Percentiles rank a stretch among this genome's conserved stretches.
Evolutionary conservation across 2,329 filamentous ascomycete species (phyloP).

Genomic region (Stagonosporopsis cucurbitacearum): DNA sequence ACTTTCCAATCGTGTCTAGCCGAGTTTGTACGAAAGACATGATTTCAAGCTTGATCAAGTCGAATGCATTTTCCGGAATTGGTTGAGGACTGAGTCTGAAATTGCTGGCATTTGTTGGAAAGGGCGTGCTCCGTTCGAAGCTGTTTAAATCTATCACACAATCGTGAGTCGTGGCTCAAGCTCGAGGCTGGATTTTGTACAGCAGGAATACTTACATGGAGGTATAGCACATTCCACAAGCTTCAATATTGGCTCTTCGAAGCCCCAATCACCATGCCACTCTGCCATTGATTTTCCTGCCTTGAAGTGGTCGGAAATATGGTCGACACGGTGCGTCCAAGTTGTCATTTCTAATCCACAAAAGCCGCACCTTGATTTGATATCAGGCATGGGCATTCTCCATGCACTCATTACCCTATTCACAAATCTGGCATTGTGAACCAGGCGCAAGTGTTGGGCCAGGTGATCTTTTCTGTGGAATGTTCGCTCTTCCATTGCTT

Average conservation of each 20-base stretch:
- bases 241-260: constrained; percentile 20
- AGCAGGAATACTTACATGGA: constrained; percentile 21
- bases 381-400: constrained; percentile 28
- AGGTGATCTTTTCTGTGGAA: constrained; percentile 38
- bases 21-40: constrained; percentile 28
- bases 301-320: constrained; percentile 36
- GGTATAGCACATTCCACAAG: constrained; percentile 27
- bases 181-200: no score
- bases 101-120: constrained; percentile 29
- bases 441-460: constrained; percentile 31
- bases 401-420: constrained; percentile 42
- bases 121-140: constrained; percentile 24
- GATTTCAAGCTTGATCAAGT: constrained; percentile 30
- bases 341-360: constrained; percentile 26
- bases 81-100: constrained; percentile 18
- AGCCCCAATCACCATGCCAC: constrained; percentile 37
- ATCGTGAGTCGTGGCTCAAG: background rate
- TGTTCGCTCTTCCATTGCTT: constrained; percentile 25
- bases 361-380: constrained; percentile 34
- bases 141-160: constrained; percentile 26
- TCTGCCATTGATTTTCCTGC: constrained; percentile 28
- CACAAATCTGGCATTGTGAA: constrained; percentile 24
- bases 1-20: constrained; percentile 19
- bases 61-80: constrained; percentile 29
- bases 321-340: constrained; percentile 30